Evolutionary conservation across 2,329 filamentous ascomycete genomes (phyloP), one percentile per base, ranked within the genome.

Genomic region (Dichotomopilus funicola): DNA sequence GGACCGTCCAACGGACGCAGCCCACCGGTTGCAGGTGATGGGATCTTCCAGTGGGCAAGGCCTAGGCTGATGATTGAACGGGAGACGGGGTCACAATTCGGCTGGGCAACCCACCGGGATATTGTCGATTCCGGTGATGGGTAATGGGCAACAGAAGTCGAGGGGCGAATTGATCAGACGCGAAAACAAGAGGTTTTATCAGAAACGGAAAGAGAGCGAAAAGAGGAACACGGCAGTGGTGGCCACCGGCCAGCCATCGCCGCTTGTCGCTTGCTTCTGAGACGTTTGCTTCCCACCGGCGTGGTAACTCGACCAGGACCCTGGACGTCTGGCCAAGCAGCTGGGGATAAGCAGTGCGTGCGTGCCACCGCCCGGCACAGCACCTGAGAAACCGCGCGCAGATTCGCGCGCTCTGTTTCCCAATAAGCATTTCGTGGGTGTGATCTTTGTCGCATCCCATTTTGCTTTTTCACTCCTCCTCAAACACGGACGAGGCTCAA

Each of bases 401-500:
- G 40, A 13, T 5, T 42, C 40, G 40, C 34, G 35, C 50, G 36
- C 27, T 45, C 38, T 53, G 45, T 31, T 53, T 45, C 44, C 36
- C 45, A 41, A 56, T 40, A 51, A 54, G 50, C 51, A 53, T 34
- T 33, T 38, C n/a, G 46, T 7, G 36, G 11, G 51, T 57, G 36
- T 43, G 19, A 27, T 27, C 43, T 34, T 42, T 45, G 36, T 44
- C 50, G 40, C 44, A 52, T 52, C 45, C 44, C 36, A 40, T 57
- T 61, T 62, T 59, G 47, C 44, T 50, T 56, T 54, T 57, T 40
- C 44, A 38, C 45, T 38, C 51, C 45, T 53, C 40, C 37, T 40
- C 36, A 43, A 37, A 37, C 50, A 34, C 42, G 59, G 63, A 62
- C 58, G 60, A 48, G 45, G 58, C 63, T 61, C 65, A 68, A 69